Conservation (phyloP, 768 basidiomycete species). For the Pisolithus sp. region DNA sequence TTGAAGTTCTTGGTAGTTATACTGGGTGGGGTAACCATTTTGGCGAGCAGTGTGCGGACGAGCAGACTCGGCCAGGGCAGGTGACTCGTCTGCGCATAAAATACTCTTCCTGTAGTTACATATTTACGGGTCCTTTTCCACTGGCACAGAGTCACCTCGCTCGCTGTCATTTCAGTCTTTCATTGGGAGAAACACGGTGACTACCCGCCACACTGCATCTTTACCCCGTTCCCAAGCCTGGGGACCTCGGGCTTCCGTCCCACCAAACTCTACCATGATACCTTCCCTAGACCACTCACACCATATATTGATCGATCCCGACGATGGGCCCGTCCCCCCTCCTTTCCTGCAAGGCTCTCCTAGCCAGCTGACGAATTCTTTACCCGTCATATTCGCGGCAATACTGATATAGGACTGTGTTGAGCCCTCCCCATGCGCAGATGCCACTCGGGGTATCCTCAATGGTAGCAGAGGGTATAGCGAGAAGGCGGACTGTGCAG, state of each 20-base stretch:
- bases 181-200: constrained; percentile 49
- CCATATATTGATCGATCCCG: constrained; percentile 87
- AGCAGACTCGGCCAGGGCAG: no score
- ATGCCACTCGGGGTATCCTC: constrained; percentile 32
- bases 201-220: constrained; percentile 71
- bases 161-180: neutral
- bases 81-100: no score
- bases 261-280: constrained; percentile 82
- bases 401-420: constrained; percentile 41
- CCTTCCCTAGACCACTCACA: constrained; percentile 84
- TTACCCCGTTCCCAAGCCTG: constrained; percentile 86
- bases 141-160: neutral
- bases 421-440: constrained; percentile 13
- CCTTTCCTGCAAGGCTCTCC: constrained; percentile 92
- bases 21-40: constrained; percentile 60
- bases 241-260: constrained; percentile 67
- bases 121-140: no score
- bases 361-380: constrained; percentile 64
- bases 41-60: neutral
- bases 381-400: constrained; percentile 52
- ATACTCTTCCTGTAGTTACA: no score
- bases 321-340: constrained; percentile 78
- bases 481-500: constrained; percentile 49
- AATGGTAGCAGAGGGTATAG: constrained; percentile 54
- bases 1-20: constrained; percentile 55